phyloP scores from a whole-genome alignment of 2,329 filamentous ascomycete genomes.

The Lasiodiplodia theobromae region DNA sequence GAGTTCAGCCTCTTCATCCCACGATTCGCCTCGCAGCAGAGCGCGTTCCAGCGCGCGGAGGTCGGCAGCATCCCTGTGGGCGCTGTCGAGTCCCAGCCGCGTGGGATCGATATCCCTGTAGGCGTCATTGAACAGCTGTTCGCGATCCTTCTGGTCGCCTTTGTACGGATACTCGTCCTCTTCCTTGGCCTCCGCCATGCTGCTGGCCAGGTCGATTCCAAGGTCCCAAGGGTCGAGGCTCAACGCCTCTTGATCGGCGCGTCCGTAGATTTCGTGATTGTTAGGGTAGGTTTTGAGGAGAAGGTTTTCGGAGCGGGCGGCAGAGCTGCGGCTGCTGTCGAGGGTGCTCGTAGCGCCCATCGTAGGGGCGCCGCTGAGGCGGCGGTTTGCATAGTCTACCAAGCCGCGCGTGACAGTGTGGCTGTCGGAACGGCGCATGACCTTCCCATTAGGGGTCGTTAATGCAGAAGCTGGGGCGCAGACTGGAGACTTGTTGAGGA shows the following conservation, averaged over 20 bases:
- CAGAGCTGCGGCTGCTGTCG: conserved; percentile 20
- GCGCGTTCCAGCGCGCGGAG: conserved; percentile 1
- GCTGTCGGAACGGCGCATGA: conserved; percentile 11
- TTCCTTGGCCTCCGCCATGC: conserved; percentile 4
- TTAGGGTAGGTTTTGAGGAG: conserved; percentile 16
- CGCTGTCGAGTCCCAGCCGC: conserved; percentile 7
- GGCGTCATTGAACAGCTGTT: conserved; percentile 2
- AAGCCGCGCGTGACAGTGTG: conserved; percentile 1
- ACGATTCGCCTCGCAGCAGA: background rate
- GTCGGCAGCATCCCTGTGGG: conserved; percentile 3
- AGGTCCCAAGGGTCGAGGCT: conserved; percentile 27
- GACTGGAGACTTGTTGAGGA: background rate
- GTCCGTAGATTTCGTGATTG: conserved; percentile 29
- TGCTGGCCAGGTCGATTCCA: conserved; percentile 5
- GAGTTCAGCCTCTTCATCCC: conserved; percentile 12
- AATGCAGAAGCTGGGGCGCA: background rate
- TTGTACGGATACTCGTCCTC: background rate
- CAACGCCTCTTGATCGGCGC: conserved; percentile 29
- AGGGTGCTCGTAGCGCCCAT: conserved; percentile 3
- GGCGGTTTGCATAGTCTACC: background rate
- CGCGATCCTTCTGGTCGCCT: background rate
- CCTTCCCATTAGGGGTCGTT: conserved; percentile 4
- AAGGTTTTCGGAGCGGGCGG: conserved; percentile 7
- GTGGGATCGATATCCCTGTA: conserved; percentile 1
- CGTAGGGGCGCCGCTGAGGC: conserved; percentile 15